phyloP scores from a whole-genome alignment of 352 stramenopile species.

The Phytopythium montanum region DNA sequence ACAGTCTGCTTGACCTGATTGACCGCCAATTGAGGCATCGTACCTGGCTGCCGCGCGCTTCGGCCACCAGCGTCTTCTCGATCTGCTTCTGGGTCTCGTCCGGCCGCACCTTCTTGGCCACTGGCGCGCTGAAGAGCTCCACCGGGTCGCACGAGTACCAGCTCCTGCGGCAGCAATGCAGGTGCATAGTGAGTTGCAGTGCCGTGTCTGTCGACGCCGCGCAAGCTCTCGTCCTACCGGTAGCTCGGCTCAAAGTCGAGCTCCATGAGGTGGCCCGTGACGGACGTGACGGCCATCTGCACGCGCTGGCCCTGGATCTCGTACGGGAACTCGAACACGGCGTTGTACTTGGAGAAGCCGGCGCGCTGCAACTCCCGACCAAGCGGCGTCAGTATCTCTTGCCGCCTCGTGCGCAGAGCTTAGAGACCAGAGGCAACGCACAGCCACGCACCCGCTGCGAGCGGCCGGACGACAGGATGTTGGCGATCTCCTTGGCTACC shows the following conservation, averaged over 20 bases:
- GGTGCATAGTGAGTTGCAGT: constrained; percentile 39
- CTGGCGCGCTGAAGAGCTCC: constrained; percentile 91
- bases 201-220: constrained; percentile 26
- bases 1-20: too few relatives aligned
- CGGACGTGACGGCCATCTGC: constrained; percentile 94
- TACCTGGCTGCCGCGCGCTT: constrained; percentile 76
- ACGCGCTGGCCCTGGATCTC: constrained; percentile 79
- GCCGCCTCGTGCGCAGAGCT: not conserved
- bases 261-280: constrained; percentile 98
- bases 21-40: too few relatives aligned
- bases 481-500: constrained; percentile 96
- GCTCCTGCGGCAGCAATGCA: constrained; percentile 51
- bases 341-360: constrained; percentile 87
- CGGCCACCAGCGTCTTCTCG: constrained; percentile 87
- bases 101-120: constrained; percentile 78
- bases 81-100: constrained; percentile 89
- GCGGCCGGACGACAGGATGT: constrained; percentile 86
- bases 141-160: constrained; percentile 94
- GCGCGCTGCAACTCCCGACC: constrained; percentile 28
- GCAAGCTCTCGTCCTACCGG: constrained; percentile 23
- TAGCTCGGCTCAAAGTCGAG: constrained; percentile 91
- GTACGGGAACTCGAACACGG: constrained; percentile 91
- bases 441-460: constrained; percentile 55
- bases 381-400: not conserved
- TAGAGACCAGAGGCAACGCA: not conserved